Percentiles rank a stretch among this genome's conserved stretches.
Evolutionary conservation across 2,329 filamentous ascomycete genomes (phyloP).

Genomic region (Colletotrichum eleusines): DNA sequence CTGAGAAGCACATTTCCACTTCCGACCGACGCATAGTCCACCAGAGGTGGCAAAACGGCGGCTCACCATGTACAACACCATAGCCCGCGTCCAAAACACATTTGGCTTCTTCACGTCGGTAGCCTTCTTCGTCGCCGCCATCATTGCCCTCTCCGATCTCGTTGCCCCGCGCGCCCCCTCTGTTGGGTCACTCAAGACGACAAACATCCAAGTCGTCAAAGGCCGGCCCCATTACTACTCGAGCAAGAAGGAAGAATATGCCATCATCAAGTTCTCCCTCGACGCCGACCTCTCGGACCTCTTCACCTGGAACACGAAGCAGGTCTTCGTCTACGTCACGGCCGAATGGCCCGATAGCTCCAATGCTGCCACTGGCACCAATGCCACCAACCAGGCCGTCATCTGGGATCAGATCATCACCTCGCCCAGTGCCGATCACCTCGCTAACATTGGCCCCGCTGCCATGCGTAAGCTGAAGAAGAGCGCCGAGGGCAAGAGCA

Average conservation of each 20-base stretch:
- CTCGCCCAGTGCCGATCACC: constrained; percentile 72
- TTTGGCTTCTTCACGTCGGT: constrained; percentile 99
- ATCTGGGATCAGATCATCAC: constrained; percentile 98
- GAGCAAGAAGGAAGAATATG: constrained; percentile 93
- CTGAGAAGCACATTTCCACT: neutral
- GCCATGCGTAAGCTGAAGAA: constrained; percentile 72
- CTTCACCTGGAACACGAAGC: constrained; percentile 99
- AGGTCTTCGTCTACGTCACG: constrained; percentile 95
- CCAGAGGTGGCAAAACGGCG: constrained; percentile 13
- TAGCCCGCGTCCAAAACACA: constrained; percentile 88
- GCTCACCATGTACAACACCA: constrained; percentile 84
- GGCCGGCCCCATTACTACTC: constrained; percentile 97
- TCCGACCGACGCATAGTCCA: constrained; percentile 2
- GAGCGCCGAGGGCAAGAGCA: constrained; percentile 69
- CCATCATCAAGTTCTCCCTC: constrained; percentile 91
- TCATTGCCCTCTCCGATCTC: constrained; percentile 86
- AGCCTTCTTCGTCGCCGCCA: constrained; percentile 80
- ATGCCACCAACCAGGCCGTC: constrained; percentile 76
- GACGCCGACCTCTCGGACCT: constrained; percentile 91
- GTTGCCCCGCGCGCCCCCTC: constrained; percentile 76
- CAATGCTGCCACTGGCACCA: constrained; percentile 48
- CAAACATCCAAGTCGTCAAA: constrained; percentile 88
- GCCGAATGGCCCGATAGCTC: constrained; percentile 72
- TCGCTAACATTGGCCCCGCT: constrained; percentile 70
- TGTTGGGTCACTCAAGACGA: constrained; percentile 70